Conservation (phyloP, 108 stramenopile species). For the Skeletonema grethae region DNA sequence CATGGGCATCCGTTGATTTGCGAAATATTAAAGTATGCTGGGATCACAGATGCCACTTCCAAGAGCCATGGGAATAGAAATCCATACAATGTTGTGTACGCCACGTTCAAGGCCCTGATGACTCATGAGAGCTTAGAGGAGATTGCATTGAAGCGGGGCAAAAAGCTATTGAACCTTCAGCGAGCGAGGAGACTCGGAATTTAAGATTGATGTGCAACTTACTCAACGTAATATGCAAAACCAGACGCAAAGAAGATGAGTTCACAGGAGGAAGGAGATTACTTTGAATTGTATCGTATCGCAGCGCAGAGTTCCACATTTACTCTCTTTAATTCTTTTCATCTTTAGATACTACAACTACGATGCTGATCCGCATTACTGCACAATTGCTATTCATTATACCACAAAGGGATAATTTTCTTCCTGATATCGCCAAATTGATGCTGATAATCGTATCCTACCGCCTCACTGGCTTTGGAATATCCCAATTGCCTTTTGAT, state of each 20-base stretch:
- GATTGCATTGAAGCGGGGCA: conserved; percentile 87
- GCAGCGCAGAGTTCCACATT: background rate
- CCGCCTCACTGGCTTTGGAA: too few relatives aligned
- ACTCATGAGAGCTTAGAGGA: conserved; percentile 91
- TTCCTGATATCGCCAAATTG: too few relatives aligned
- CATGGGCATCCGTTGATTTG: conserved; percentile 71
- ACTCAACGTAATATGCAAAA: background rate
- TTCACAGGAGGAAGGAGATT: too few relatives aligned
- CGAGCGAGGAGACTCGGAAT: conserved; percentile 74
- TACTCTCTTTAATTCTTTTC: too few relatives aligned
- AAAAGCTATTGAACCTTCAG: conserved; percentile 79
- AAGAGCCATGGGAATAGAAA: conserved; percentile 89
- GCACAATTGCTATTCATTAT: too few relatives aligned
- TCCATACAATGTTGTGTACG: conserved; percentile 83
- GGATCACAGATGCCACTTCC: conserved; percentile 78
- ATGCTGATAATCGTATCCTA: too few relatives aligned
- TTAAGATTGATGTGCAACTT: conserved; percentile 28
- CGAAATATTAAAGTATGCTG: conserved; percentile 82
- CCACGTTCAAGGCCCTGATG: conserved; percentile 92
- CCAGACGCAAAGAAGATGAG: too few relatives aligned
- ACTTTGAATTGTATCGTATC: too few relatives aligned
- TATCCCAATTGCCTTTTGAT: too few relatives aligned
- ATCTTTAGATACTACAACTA: too few relatives aligned
- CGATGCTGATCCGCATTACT: too few relatives aligned
- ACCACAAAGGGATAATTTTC: too few relatives aligned